Evolutionary conservation across 1,284 basidiomycete species (phyloP).

Genomic region (Mycosarcoma mackinlayi): DNA sequence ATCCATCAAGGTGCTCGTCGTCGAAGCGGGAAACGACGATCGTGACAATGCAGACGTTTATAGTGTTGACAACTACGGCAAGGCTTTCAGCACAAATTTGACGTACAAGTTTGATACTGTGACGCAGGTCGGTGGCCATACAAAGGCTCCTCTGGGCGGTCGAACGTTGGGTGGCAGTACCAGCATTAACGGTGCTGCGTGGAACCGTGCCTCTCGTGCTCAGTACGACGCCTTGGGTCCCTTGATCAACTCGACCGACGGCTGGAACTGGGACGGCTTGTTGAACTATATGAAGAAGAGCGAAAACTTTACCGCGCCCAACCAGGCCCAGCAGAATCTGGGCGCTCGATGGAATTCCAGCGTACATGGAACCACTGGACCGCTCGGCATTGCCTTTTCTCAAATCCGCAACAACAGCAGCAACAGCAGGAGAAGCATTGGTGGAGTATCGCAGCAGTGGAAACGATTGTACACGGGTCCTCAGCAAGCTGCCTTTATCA

Average conservation of each 20-base stretch:
- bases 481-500: conserved; percentile 72
- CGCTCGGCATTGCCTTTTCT: conserved; percentile 72
- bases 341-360: conserved; percentile 71
- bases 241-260: conserved; percentile 68
- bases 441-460: conserved; percentile 45
- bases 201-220: conserved; percentile 73
- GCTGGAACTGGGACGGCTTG: conserved; percentile 74
- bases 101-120: conserved; percentile 73
- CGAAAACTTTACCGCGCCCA: conserved; percentile 74
- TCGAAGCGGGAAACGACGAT: conserved; percentile 65
- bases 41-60: conserved; percentile 36
- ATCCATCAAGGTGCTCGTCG: conserved; percentile 57
- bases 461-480: conserved; percentile 74
- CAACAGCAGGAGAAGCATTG: not conserved
- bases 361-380: conserved; percentile 73
- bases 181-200: conserved; percentile 75
- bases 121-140: conserved; percentile 59
- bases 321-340: conserved; percentile 71
- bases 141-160: conserved; percentile 71
- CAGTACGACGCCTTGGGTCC: conserved; percentile 75
- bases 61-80: conserved; percentile 69
- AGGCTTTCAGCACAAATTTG: conserved; percentile 71
- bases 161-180: conserved; percentile 75
- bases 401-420: conserved; percentile 62
- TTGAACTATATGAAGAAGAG: conserved; percentile 74